These are phyloP conservation scores for Agrostemma githago DNA, from an alignment of 148 eudicot species.

Conservation along the genomic window DNA sequence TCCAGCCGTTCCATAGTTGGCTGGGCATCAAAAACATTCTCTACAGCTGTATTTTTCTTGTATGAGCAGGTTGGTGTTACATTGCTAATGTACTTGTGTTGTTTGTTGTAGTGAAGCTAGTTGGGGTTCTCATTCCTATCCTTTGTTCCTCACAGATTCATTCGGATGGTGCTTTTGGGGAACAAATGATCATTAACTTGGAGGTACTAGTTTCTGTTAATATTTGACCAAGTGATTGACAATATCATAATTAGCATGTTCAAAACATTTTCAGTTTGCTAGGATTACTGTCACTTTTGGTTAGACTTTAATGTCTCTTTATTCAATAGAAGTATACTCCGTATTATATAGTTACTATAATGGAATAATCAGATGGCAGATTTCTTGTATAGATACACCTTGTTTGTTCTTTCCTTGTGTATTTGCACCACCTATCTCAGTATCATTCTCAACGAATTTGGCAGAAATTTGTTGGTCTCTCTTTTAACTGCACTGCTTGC, in stretches of 20 bases:
- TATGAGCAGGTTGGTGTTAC: constrained; percentile 78
- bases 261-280: neutral
- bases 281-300: neutral
- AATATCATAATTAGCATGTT: neutral
- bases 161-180: constrained; percentile 97
- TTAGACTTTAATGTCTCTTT: neutral
- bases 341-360: neutral
- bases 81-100: neutral
- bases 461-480: neutral
- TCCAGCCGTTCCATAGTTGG: constrained; percentile 68
- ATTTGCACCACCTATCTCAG: neutral
- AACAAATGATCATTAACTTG: constrained; percentile 92
- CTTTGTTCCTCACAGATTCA: constrained; percentile 52
- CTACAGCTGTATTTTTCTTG: constrained; percentile 80
- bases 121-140: constrained; percentile 16
- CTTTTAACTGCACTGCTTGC: neutral
- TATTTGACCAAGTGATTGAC: neutral
- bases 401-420: neutral
- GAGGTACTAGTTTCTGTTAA: constrained; percentile 50
- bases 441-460: neutral
- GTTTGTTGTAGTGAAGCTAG: constrained; percentile 12
- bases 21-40: constrained; percentile 86
- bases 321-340: neutral
- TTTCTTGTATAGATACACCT: neutral
- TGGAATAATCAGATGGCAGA: neutral